phyloP scores from a whole-genome alignment of 805 yeast species.

The Maudiozyma serrabonitensis region DNA sequence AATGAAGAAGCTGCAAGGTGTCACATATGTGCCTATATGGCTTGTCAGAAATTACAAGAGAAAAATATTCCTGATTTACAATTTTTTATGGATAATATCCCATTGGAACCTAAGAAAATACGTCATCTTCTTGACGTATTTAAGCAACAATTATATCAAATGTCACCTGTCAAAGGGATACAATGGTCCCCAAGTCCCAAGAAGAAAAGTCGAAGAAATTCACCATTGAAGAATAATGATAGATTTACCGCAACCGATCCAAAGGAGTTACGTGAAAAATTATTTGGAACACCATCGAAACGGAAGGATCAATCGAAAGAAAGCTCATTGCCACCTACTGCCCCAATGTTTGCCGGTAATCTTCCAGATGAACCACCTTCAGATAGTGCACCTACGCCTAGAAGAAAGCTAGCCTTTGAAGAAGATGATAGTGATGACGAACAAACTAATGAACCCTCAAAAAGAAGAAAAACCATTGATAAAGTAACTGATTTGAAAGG shows the following conservation, averaged over 20 bases:
- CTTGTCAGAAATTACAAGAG: constrained; percentile 40
- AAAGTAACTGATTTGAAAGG: background rate
- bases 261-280: constrained; percentile 16
- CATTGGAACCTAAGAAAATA: constrained; percentile 41
- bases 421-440: constrained; percentile 15
- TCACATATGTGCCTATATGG: constrained; percentile 58
- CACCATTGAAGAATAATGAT: constrained; percentile 16
- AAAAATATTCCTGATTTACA: constrained; percentile 36
- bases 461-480: background rate
- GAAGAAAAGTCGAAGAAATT: constrained; percentile 7
- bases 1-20: constrained; percentile 55
- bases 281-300: constrained; percentile 24
- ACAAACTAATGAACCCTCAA: background rate
- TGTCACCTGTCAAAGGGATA: constrained; percentile 24
- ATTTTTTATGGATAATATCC: constrained; percentile 44
- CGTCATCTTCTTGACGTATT: constrained; percentile 38
- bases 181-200: constrained; percentile 27
- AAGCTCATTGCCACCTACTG: background rate
- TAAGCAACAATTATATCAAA: constrained; percentile 31
- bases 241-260: constrained; percentile 25
- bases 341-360: background rate
- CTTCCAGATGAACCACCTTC: constrained; percentile 1
- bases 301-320: background rate
- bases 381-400: constrained; percentile 3
- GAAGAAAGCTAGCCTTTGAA: constrained; percentile 29